phyloP scores from a whole-genome alignment of 495 filamentous ascomycete species.

The Penicillium parvum region DNA sequence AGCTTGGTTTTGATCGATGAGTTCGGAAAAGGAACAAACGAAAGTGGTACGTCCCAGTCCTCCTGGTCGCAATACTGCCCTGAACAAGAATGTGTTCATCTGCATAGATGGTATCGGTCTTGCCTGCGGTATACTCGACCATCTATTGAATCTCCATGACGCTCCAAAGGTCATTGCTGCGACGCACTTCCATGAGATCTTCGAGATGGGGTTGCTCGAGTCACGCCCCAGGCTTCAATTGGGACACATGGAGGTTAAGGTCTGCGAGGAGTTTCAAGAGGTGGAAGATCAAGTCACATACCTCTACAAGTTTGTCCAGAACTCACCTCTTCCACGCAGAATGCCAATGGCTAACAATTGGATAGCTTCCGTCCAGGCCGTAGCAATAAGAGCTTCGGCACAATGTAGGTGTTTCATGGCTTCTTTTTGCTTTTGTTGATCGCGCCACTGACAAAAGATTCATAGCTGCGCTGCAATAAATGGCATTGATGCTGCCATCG shows the following conservation, averaged over 20 bases:
- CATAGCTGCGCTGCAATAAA: slow-evolving; percentile 74
- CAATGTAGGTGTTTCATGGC: slow-evolving; percentile 43
- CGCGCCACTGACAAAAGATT: background rate
- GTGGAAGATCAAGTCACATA: slow-evolving; percentile 79
- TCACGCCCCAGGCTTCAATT: slow-evolving; percentile 58
- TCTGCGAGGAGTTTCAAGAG: slow-evolving; percentile 56
- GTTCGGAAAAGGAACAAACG: slow-evolving; percentile 91
- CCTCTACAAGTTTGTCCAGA: slow-evolving; percentile 64
- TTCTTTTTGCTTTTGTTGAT: background rate
- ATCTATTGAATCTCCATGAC: slow-evolving; percentile 60
- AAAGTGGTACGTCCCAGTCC: slow-evolving; percentile 45
- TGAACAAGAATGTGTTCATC: background rate
- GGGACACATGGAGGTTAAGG: slow-evolving; percentile 82
- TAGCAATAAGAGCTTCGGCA: slow-evolving; percentile 80
- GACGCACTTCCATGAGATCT: slow-evolving; percentile 95
- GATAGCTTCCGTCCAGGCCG: slow-evolving; percentile 56
- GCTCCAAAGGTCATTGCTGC: slow-evolving; percentile 79
- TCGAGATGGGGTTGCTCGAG: slow-evolving; percentile 66
- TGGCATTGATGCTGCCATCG: slow-evolving; percentile 66
- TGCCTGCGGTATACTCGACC: slow-evolving; percentile 73
- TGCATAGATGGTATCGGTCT: slow-evolving; percentile 73
- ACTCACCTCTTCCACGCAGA: background rate
- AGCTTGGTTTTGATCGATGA: slow-evolving; percentile 88
- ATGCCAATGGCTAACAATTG: slow-evolving; percentile 8
- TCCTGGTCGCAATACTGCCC: too few relatives aligned